phyloP scores from a whole-genome alignment of 2,329 filamentous ascomycete species.

The Colletotrichum tropicicola region DNA sequence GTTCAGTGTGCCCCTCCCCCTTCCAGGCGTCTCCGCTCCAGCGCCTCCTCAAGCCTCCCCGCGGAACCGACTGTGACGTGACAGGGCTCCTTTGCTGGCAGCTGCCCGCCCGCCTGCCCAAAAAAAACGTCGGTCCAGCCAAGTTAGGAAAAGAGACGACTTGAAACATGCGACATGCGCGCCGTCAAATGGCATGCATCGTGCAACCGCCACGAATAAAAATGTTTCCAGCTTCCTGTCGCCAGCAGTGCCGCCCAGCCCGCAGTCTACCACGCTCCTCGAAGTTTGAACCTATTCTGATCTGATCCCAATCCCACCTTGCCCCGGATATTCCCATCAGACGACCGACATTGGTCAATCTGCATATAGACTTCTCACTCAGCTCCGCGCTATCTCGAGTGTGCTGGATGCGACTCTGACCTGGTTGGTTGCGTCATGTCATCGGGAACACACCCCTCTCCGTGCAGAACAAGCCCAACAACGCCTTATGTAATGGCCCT shows the following conservation, averaged over 20 bases:
- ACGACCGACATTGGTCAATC: neutral
- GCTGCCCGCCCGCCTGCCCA: no score
- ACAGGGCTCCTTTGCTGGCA: no score
- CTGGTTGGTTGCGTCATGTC: neutral
- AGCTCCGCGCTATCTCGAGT: neutral
- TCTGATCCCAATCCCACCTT: neutral
- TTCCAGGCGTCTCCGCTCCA: neutral
- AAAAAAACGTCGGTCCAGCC: no score
- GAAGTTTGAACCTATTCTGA: no score
- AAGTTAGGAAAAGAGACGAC: neutral
- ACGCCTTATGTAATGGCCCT: neutral
- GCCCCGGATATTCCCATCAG: neutral
- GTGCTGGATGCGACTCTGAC: neutral
- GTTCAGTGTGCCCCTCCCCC: neutral
- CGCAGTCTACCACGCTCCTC: no score
- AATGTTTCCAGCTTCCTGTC: conserved; percentile 13
- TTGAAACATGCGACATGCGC: conserved; percentile 30
- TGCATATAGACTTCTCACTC: neutral
- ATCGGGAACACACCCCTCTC: neutral
- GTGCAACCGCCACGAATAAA: conserved; percentile 25
- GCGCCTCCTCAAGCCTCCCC: neutral
- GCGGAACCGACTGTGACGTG: conserved; percentile 21
- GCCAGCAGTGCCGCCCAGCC: conserved; percentile 16
- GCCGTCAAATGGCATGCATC: conserved; percentile 26
- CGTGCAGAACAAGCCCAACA: no score